Conservation (phyloP, 2,329 filamentous ascomycete species). For the Aspergillus pseudoglaucus region DNA sequence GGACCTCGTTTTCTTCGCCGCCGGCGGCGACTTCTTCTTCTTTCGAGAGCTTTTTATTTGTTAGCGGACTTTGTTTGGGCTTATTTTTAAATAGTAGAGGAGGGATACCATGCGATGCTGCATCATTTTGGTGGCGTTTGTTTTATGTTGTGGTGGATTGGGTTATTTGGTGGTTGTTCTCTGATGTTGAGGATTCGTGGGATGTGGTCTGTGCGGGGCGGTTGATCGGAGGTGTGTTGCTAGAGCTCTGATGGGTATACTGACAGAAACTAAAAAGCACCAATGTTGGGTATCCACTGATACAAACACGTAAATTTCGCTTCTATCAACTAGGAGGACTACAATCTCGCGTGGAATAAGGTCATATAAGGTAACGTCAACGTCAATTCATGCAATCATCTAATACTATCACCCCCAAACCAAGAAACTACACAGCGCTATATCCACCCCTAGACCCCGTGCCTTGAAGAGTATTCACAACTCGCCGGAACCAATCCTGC, state of each 20-base stretch:
- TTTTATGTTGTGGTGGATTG: neutral
- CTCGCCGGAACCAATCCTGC: slow-evolving; percentile 76
- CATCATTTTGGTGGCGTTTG: slow-evolving; percentile 37
- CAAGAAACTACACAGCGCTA: slow-evolving; percentile 60
- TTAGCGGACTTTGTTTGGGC: neutral
- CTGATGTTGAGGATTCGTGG: slow-evolving; percentile 10
- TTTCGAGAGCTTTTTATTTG: slow-evolving; percentile 65
- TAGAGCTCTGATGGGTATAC: too few relatives aligned
- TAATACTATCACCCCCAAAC: too few relatives aligned
- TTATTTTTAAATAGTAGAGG: neutral
- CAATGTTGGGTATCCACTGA: too few relatives aligned
- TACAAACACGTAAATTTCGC: too few relatives aligned
- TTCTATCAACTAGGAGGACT: too few relatives aligned
- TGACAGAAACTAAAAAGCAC: too few relatives aligned
- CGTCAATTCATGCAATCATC: too few relatives aligned
- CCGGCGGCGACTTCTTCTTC: slow-evolving; percentile 74
- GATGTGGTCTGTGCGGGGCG: slow-evolving; percentile 18
- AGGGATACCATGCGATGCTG: slow-evolving; percentile 54
- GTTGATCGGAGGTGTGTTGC: neutral
- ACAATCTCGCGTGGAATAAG: too few relatives aligned
- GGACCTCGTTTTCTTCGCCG: slow-evolving; percentile 82
- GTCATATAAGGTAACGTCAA: too few relatives aligned
- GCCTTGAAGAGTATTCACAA: slow-evolving; percentile 78
- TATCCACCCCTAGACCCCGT: slow-evolving; percentile 83
- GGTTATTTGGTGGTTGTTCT: neutral